A percentile compares a stretch with the other conserved stretches of the same genome.
phyloP scores from a whole-genome alignment of 192 early-diverging fungal genomes.

The Linderina pennispora region DNA sequence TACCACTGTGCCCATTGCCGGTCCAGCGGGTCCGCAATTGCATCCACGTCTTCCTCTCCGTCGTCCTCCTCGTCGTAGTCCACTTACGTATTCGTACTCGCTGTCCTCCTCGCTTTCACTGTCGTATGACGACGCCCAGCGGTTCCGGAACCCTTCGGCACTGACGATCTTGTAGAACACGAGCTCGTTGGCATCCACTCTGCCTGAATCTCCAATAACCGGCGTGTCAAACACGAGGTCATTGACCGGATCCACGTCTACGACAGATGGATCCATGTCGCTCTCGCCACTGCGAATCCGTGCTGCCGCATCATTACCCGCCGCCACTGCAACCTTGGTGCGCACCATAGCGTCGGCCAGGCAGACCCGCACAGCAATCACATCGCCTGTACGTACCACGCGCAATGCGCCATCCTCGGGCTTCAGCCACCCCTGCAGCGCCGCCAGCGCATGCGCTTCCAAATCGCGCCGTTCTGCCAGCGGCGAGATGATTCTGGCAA shows the following conservation, averaged over 20 bases:
- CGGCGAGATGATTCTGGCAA: slow-evolving; percentile 38
- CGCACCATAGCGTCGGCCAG: slow-evolving; percentile 29
- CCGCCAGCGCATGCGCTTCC: slow-evolving; percentile 22
- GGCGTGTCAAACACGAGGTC: slow-evolving; percentile 11
- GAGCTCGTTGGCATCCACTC: slow-evolving; percentile 4
- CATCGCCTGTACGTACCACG: slow-evolving; percentile 30
- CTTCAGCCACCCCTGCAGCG: slow-evolving; percentile 33
- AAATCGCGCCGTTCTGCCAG: slow-evolving; percentile 38
- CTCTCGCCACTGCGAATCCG: slow-evolving; percentile 12
- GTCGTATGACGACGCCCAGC: not conserved
- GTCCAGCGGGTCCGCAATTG: slow-evolving; percentile 1
- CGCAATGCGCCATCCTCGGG: slow-evolving; percentile 5
- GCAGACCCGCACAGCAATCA: slow-evolving; percentile 30
- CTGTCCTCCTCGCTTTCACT: slow-evolving; percentile 7
- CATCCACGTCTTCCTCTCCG: not conserved
- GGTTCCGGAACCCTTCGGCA: slow-evolving; percentile 26
- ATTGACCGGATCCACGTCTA: slow-evolving; percentile 21
- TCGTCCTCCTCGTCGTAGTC: not conserved
- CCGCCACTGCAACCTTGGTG: slow-evolving; percentile 19
- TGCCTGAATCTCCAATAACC: not conserved
- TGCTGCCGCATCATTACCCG: slow-evolving; percentile 13
- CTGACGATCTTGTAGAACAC: slow-evolving; percentile 35
- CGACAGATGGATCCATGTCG: not conserved
- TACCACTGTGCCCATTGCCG: slow-evolving; percentile 32
- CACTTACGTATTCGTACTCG: not conserved